A percentile compares a stretch with the other conserved stretches of the same genome.
phyloP scores from a whole-genome alignment of 2,329 filamentous ascomycete genomes.

The Metarhizium brunneum region DNA sequence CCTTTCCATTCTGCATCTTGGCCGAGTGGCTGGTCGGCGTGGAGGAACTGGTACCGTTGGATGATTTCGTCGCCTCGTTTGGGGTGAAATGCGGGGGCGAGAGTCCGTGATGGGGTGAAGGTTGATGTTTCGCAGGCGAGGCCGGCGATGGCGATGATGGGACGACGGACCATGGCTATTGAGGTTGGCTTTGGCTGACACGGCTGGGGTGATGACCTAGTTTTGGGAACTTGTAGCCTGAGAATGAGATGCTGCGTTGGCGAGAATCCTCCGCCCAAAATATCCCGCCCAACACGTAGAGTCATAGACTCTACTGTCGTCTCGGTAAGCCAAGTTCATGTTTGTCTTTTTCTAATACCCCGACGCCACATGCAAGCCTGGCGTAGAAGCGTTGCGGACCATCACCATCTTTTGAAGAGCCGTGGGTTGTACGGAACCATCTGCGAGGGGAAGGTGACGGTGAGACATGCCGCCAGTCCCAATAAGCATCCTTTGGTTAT shows the following conservation, averaged over 20 bases:
- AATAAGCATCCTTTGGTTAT: too few relatives aligned
- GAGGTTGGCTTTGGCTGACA: not conserved
- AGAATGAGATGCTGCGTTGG: too few relatives aligned
- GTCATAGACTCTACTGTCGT: too few relatives aligned
- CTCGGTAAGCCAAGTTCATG: too few relatives aligned
- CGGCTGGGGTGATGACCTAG: too few relatives aligned
- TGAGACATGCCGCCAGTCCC: too few relatives aligned
- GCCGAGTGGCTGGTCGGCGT: slow-evolving; percentile 28
- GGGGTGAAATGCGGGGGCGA: slow-evolving; percentile 39
- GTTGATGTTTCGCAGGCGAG: slow-evolving; percentile 45
- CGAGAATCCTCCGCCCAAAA: too few relatives aligned
- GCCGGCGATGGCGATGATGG: slow-evolving; percentile 40
- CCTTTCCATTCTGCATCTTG: slow-evolving; percentile 38
- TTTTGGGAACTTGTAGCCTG: too few relatives aligned
- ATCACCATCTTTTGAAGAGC: not conserved
- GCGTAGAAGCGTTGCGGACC: not conserved
- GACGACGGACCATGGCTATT: slow-evolving; percentile 12
- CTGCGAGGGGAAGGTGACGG: too few relatives aligned
- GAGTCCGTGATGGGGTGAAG: slow-evolving; percentile 40
- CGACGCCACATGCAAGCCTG: not conserved
- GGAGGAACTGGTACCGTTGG: slow-evolving; percentile 35
- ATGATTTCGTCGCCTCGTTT: slow-evolving; percentile 32
- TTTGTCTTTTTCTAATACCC: too few relatives aligned
- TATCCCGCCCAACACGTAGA: too few relatives aligned
- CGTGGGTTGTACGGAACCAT: not conserved